Evolutionary conservation across 495 filamentous ascomycete species (phyloP).

Genomic region (Xylaria grammica): DNA sequence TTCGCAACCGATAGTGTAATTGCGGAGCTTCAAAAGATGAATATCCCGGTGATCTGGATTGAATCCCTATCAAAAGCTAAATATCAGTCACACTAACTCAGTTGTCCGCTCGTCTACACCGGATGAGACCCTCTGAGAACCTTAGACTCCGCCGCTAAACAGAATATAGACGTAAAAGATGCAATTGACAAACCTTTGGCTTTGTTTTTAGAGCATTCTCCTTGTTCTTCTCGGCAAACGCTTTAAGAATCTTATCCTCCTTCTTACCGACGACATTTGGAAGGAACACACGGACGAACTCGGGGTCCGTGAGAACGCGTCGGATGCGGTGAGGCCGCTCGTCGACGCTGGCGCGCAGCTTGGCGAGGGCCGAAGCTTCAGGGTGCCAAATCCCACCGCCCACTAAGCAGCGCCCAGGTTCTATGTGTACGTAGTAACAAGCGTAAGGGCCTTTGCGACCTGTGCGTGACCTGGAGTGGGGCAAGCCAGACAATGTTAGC

Average conservation of each 20-base stretch:
- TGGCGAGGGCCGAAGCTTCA: constrained; percentile 62
- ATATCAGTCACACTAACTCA: constrained; percentile 6
- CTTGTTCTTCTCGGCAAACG: constrained; percentile 69
- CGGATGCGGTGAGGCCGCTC: constrained; percentile 69
- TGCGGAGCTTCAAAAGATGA: constrained; percentile 74
- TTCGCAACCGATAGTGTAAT: constrained; percentile 71
- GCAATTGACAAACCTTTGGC: constrained; percentile 68
- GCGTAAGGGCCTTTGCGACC: constrained; percentile 87
- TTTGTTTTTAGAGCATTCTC: constrained; percentile 81
- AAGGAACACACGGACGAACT: constrained; percentile 68
- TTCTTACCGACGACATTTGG: constrained; percentile 52
- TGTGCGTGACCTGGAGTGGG: constrained; percentile 65
- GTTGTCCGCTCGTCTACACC: constrained; percentile 40
- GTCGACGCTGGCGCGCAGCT: constrained; percentile 75
- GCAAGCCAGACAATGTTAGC: background rate
- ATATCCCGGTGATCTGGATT: constrained; percentile 74
- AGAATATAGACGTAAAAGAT: background rate
- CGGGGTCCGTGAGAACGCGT: constrained; percentile 61
- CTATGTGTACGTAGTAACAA: constrained; percentile 69
- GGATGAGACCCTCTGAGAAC: no score
- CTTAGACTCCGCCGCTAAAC: no score
- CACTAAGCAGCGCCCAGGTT: constrained; percentile 51
- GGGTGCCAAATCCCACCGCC: constrained; percentile 84
- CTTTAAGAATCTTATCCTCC: constrained; percentile 61
- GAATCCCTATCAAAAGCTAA: constrained; percentile 57